These are phyloP conservation scores for Jackrogersella multiformis DNA, from an alignment of 495 filamentous ascomycete species.

Conservation along the genomic window DNA sequence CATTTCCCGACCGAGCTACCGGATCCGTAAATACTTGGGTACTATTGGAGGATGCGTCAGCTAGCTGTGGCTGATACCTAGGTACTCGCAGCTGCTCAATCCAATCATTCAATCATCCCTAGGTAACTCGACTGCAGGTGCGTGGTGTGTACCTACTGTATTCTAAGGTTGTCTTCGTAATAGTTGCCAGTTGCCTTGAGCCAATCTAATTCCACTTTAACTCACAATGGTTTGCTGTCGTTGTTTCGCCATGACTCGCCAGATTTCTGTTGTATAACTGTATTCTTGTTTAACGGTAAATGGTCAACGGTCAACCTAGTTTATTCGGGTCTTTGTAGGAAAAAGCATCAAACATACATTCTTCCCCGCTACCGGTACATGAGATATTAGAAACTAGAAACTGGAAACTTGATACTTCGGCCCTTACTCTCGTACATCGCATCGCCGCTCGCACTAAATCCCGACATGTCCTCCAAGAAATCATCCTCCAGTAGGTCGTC, in stretches of 20 bases:
- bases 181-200: no score
- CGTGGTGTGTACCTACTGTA: no score
- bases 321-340: background rate
- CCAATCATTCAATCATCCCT: no score
- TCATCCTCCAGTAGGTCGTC: constrained; percentile 45
- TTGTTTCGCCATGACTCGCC: constrained; percentile 1
- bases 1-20: constrained; percentile 9
- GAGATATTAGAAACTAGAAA: background rate
- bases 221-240: constrained; percentile 19
- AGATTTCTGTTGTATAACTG: constrained; percentile 8
- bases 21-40: constrained; percentile 28
- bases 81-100: constrained; percentile 1
- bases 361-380: constrained; percentile 13
- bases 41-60: constrained; percentile 32
- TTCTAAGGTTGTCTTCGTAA: no score
- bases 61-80: constrained; percentile 30
- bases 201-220: constrained; percentile 4
- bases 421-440: constrained; percentile 9
- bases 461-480: constrained; percentile 54
- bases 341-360: no score
- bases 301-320: no score
- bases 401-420: background rate
- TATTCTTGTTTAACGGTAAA: no score
- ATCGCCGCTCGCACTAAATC: constrained; percentile 3
- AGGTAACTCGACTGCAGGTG: no score